A percentile compares a stretch with the other conserved stretches of the same genome.
phyloP scores from a whole-genome alignment of 176 grass and related monocot genomes.

The Olyra latifolia region DNA sequence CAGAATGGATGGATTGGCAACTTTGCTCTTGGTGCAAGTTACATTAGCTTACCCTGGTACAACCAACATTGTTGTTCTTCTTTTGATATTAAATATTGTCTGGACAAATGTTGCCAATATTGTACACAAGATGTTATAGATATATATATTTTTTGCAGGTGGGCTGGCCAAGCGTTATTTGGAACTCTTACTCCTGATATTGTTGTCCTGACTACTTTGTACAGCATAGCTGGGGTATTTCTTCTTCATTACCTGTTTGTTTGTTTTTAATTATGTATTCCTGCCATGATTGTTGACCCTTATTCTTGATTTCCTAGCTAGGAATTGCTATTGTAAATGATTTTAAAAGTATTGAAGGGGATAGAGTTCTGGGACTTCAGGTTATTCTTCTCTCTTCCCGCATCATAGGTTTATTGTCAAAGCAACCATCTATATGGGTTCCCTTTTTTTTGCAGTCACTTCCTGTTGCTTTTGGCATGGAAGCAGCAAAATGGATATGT shows the following conservation, averaged over 20 bases:
- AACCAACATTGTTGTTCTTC: neutral
- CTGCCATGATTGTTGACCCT: constrained; percentile 1
- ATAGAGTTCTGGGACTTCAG: constrained; percentile 69
- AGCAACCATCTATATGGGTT: neutral
- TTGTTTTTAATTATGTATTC: constrained; percentile 17
- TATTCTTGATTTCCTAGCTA: constrained; percentile 41
- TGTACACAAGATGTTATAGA: constrained; percentile 23
- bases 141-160: constrained; percentile 60
- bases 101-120: constrained; percentile 9
- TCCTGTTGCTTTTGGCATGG: constrained; percentile 95
- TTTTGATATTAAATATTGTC: constrained; percentile 13
- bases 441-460: constrained; percentile 62
- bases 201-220: constrained; percentile 81
- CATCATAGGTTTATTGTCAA: constrained; percentile 9
- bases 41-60: constrained; percentile 96
- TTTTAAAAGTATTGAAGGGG: constrained; percentile 79
- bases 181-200: constrained; percentile 96
- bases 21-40: constrained; percentile 93
- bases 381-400: constrained; percentile 35
- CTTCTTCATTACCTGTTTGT: constrained; percentile 21
- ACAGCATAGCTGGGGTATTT: constrained; percentile 89
- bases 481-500: constrained; percentile 98
- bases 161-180: constrained; percentile 95
- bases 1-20: constrained; percentile 99
- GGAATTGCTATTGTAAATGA: constrained; percentile 83